Percentiles rank a stretch among this genome's conserved stretches.
phyloP scores from a whole-genome alignment of 352 stramenopile species.

The Peronospora destructor region DNA sequence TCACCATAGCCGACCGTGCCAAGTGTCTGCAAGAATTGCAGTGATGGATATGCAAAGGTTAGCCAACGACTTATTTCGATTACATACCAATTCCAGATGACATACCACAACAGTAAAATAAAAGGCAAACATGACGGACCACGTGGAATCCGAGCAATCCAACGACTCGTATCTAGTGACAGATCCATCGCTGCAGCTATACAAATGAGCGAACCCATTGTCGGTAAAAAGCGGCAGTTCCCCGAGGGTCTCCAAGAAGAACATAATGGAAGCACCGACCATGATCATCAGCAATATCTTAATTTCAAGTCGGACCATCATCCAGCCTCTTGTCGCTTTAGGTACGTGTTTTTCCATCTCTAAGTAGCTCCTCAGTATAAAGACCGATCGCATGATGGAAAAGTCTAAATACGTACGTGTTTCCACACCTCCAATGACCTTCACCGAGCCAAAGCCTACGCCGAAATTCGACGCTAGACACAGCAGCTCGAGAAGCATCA shows the following conservation, averaged over 20 bases:
- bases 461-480: conserved; percentile 67
- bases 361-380: conserved; percentile 75
- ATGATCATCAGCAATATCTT: conserved; percentile 82
- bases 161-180: conserved; percentile 44
- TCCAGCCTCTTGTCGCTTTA: conserved; percentile 62
- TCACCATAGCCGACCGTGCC: conserved; percentile 85
- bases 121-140: conserved; percentile 86
- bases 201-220: conserved; percentile 81
- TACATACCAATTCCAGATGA: conserved; percentile 3
- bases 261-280: conserved; percentile 74
- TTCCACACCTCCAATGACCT: conserved; percentile 42
- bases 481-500: conserved; percentile 69
- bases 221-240: conserved; percentile 71
- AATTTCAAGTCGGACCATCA: conserved; percentile 72
- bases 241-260: conserved; percentile 84
- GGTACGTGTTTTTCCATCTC: conserved; percentile 80
- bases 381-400: conserved; percentile 76
- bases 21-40: conserved; percentile 45
- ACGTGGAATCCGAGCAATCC: conserved; percentile 54
- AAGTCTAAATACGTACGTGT: conserved; percentile 82
- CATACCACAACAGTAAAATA: conserved; percentile 85
- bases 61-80: not conserved
- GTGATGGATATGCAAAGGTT: conserved; percentile 3
- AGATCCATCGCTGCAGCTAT: conserved; percentile 54
- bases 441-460: conserved; percentile 66